phyloP scores from a whole-genome alignment of 768 basidiomycete species.

The Lactarius pseudohatsudake region DNA sequence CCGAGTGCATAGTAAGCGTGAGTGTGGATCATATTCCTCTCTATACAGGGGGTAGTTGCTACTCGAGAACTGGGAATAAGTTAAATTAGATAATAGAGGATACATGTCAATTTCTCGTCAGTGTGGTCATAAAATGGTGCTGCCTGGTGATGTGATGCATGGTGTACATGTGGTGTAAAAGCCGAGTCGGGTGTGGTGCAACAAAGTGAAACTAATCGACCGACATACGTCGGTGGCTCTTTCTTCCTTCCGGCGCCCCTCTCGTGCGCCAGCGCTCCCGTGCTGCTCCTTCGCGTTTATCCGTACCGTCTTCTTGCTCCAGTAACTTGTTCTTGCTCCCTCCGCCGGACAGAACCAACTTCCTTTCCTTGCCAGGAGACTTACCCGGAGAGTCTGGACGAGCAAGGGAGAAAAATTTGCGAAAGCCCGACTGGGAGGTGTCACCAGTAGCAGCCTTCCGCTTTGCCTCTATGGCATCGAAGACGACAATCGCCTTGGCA shows the following conservation, averaged over 20 bases:
- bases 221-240: constrained; percentile 23
- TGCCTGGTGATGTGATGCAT: neutral
- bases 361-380: constrained; percentile 11
- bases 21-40: neutral
- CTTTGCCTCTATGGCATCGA: constrained; percentile 57
- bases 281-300: constrained; percentile 15
- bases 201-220: constrained; percentile 20
- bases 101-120: constrained; percentile 2
- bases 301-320: constrained; percentile 20
- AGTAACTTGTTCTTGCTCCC: constrained; percentile 16
- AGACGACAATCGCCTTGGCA: constrained; percentile 62
- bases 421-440: constrained; percentile 30
- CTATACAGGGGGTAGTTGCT: neutral
- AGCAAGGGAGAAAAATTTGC: constrained; percentile 32
- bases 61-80: neutral
- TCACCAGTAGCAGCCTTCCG: constrained; percentile 35
- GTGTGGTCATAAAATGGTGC: constrained; percentile 7
- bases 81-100: constrained; percentile 10
- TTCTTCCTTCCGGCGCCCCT: constrained; percentile 17
- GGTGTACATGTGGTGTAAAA: neutral
- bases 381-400: constrained; percentile 23
- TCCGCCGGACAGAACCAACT: neutral
- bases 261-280: constrained; percentile 26
- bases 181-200: neutral
- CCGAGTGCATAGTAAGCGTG: constrained; percentile 1